A percentile compares a stretch with the other conserved stretches of the same genome.
These are phyloP conservation scores for Tetrahymena borealis DNA, from an alignment of 73 alveolate species.

Conservation along the genomic window DNA sequence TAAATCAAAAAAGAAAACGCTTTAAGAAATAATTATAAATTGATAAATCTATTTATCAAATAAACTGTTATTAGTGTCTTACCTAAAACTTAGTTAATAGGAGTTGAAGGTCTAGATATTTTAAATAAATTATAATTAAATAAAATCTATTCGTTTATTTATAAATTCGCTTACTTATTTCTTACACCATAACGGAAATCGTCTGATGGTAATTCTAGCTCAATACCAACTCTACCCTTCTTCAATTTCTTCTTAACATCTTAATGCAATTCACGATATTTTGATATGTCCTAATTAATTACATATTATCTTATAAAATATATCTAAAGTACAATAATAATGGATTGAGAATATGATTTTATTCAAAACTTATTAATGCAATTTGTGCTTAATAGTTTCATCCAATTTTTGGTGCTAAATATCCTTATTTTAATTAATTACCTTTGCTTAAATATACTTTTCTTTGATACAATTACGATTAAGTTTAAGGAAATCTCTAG, in stretches of 20 bases:
- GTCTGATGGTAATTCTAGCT: not conserved
- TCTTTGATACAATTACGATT: not conserved
- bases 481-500: not conserved
- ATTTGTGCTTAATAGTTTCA: too few relatives aligned
- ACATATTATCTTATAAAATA: not conserved
- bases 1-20: not conserved
- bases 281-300: not conserved
- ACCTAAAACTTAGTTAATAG: not conserved
- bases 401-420: not conserved
- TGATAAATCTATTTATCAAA: too few relatives aligned
- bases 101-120: not conserved
- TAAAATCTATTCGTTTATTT: not conserved
- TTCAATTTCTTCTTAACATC: not conserved
- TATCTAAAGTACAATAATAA: not conserved
- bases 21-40: not conserved
- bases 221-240: not conserved
- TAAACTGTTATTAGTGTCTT: not conserved
- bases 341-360: too few relatives aligned
- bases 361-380: too few relatives aligned
- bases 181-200: not conserved
- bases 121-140: not conserved
- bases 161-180: not conserved
- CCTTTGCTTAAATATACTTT: not conserved
- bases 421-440: not conserved
- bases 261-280: not conserved